A percentile compares a stretch with the other conserved stretches of the same genome.
Conservation (phyloP, 306 rosid genomes). For the Begonia loranthoides region DNA sequence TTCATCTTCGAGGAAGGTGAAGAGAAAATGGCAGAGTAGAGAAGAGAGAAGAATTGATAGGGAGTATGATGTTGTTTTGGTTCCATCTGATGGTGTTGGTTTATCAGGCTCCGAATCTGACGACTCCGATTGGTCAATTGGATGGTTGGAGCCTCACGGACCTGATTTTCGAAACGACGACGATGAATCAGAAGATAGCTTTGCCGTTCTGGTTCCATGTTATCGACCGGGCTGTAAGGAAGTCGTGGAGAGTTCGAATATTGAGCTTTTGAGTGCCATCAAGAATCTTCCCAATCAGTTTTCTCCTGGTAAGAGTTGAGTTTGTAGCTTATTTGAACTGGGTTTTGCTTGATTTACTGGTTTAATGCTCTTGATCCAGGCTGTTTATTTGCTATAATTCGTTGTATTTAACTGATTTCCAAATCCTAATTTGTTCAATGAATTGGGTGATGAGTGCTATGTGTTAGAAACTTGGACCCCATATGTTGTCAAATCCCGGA, state of each 20-base stretch:
- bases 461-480: too few species aligned
- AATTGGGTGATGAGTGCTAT: too few species aligned
- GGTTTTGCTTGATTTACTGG: too few species aligned
- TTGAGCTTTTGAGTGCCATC: slow-evolving; percentile 58
- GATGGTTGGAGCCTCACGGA: slow-evolving; percentile 92
- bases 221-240: slow-evolving; percentile 67
- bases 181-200: slow-evolving; percentile 40
- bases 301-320: slow-evolving; percentile 45
- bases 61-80: slow-evolving; percentile 75
- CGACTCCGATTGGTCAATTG: slow-evolving; percentile 77
- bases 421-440: too few species aligned
- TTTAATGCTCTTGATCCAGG: too few species aligned
- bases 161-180: slow-evolving; percentile 49
- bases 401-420: too few species aligned
- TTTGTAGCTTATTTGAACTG: slow-evolving; percentile 7
- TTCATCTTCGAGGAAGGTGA: slow-evolving; percentile 35
- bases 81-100: slow-evolving; percentile 66
- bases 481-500: too few species aligned
- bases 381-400: too few species aligned
- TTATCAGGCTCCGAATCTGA: slow-evolving; percentile 71
- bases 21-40: slow-evolving; percentile 58
- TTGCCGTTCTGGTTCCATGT: slow-evolving; percentile 79
- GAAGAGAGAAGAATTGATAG: slow-evolving; percentile 55
- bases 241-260: slow-evolving; percentile 34
- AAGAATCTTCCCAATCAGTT: slow-evolving; percentile 52